Percentiles rank a stretch among this genome's conserved stretches.
These are phyloP conservation scores for Leptomonas seymouri DNA, from an alignment of 208 protist genomes.

Conservation along the genomic window DNA sequence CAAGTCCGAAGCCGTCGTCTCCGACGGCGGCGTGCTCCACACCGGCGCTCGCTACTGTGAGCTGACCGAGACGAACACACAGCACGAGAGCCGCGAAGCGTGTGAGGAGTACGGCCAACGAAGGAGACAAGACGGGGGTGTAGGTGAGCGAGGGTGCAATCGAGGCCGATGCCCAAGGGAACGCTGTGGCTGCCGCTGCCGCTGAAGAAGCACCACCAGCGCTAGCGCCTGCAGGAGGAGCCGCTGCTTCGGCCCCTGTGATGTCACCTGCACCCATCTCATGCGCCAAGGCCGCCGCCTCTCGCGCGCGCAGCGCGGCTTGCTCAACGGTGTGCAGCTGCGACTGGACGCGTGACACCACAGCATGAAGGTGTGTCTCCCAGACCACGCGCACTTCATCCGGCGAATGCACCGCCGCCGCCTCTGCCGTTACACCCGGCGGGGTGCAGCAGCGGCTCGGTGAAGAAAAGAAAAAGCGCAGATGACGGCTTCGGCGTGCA, in stretches of 20 bases:
- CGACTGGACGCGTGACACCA: conserved; percentile 6
- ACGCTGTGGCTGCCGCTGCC: conserved; percentile 11
- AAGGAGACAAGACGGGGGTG: background rate
- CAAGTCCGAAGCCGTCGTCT: background rate
- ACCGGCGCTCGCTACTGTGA: background rate
- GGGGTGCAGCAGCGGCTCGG: too few species aligned
- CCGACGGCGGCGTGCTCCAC: background rate
- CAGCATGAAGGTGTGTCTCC: conserved; percentile 15
- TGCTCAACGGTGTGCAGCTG: conserved; percentile 30
- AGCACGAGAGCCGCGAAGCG: conserved; percentile 16
- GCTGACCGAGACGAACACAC: conserved; percentile 14
- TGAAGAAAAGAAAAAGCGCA: background rate
- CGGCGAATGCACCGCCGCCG: background rate
- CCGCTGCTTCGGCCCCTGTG: background rate
- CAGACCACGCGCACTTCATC: conserved; percentile 9
- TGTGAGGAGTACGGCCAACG: conserved; percentile 13
- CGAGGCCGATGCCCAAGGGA: background rate
- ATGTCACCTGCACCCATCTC: background rate
- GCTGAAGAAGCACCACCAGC: background rate
- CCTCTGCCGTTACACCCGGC: too few species aligned
- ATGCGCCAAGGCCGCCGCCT: background rate
- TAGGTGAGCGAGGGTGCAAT: background rate
- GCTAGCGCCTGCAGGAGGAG: too few species aligned
- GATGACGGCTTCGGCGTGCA: background rate
- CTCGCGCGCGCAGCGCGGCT: conserved; percentile 9